These are phyloP conservation scores for Leccinum ochraceum DNA, from an alignment of 768 basidiomycete genomes.

Conservation along the genomic window DNA sequence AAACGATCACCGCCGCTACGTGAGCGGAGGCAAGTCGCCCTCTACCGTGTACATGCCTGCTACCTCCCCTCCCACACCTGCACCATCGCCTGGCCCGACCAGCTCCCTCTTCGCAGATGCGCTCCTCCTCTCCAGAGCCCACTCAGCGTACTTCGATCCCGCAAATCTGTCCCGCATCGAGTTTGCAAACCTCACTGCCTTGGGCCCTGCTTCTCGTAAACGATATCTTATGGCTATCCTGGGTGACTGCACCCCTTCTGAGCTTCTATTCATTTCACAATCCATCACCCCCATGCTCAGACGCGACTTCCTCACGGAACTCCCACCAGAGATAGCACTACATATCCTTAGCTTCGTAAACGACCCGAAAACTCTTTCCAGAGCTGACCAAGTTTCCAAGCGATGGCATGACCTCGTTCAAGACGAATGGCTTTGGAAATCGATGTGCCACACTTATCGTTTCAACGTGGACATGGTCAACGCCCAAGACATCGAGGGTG, in stretches of 20 bases:
- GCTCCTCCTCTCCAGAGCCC: conserved; percentile 22
- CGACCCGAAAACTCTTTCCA: conserved; percentile 67
- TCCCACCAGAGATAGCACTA: conserved; percentile 71
- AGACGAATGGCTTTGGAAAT: conserved; percentile 82
- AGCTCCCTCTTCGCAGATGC: conserved; percentile 43
- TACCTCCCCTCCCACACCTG: conserved; percentile 60
- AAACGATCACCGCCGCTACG: conserved; percentile 18
- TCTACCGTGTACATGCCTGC: conserved; percentile 52
- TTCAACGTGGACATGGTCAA: conserved; percentile 37
- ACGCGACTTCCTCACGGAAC: conserved; percentile 56
- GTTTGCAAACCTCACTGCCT: conserved; percentile 33
- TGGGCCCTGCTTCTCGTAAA: conserved; percentile 45
- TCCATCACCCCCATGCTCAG: conserved; percentile 65
- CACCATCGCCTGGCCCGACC: conserved; percentile 58
- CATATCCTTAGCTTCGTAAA: conserved; percentile 78
- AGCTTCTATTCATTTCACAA: conserved; percentile 66
- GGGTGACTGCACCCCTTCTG: conserved; percentile 54
- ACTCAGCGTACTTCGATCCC: conserved; percentile 20
- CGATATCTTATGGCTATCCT: conserved; percentile 54
- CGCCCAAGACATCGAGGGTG: conserved; percentile 26
- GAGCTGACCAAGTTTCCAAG: conserved; percentile 68
- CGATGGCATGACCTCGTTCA: conserved; percentile 69
- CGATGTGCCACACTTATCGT: conserved; percentile 62
- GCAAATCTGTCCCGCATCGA: conserved; percentile 32
- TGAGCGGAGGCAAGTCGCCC: conserved; percentile 18